phyloP scores from a whole-genome alignment of 352 stramenopile genomes.

The Globisporangium nunn region DNA sequence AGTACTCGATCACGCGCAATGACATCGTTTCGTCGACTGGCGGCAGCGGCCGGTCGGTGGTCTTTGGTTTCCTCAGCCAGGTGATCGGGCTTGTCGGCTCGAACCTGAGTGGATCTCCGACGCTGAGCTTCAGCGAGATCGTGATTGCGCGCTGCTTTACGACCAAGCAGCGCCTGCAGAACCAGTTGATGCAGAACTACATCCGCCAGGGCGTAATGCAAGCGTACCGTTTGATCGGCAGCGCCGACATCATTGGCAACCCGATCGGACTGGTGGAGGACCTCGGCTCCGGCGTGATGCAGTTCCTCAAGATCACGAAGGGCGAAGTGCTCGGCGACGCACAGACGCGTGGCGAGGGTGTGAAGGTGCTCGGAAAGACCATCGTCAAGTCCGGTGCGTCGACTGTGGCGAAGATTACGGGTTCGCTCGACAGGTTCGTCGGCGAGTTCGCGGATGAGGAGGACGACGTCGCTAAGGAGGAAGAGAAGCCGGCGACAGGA shows the following conservation, averaged over 20 bases:
- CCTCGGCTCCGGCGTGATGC: slow-evolving; percentile 76
- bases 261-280: slow-evolving; percentile 84
- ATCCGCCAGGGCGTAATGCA: slow-evolving; percentile 78
- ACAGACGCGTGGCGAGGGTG: slow-evolving; percentile 77
- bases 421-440: slow-evolving; percentile 82
- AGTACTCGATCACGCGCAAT: slow-evolving; percentile 82
- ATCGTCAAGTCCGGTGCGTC: slow-evolving; percentile 73
- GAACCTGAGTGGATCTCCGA: slow-evolving; percentile 77
- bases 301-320: slow-evolving; percentile 88
- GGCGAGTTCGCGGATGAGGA: slow-evolving; percentile 67
- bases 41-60: slow-evolving; percentile 55
- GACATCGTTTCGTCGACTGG: slow-evolving; percentile 68
- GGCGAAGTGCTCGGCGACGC: slow-evolving; percentile 73
- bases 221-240: slow-evolving; percentile 76
- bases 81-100: slow-evolving; percentile 78
- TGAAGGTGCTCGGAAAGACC: slow-evolving; percentile 83
- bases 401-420: slow-evolving; percentile 77
- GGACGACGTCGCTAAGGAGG: slow-evolving; percentile 22
- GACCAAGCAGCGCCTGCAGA: slow-evolving; percentile 71
- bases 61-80: slow-evolving; percentile 76
- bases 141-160: slow-evolving; percentile 80
- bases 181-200: slow-evolving; percentile 78
- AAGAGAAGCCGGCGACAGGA: slow-evolving; percentile 17
- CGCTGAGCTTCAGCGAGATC: slow-evolving; percentile 82
- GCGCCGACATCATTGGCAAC: slow-evolving; percentile 83